A percentile compares a stretch with the other conserved stretches of the same genome.
These are phyloP conservation scores for Taphrina sp. DNA, from an alignment of 1,139 yeast genomes.

Conservation along the genomic window DNA sequence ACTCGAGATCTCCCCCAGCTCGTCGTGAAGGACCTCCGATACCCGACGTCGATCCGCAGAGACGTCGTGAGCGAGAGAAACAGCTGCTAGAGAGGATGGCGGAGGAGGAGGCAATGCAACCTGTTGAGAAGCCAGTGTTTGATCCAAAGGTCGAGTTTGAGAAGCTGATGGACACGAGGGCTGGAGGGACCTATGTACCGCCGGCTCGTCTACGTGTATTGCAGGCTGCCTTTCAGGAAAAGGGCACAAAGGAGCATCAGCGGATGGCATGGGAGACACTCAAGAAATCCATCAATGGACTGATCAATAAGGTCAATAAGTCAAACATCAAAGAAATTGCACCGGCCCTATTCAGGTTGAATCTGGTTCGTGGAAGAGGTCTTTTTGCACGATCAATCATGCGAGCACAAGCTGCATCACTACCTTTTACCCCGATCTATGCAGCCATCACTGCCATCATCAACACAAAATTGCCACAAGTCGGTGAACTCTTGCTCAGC, in stretches of 20 bases:
- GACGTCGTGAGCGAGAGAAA: slow-evolving; percentile 41
- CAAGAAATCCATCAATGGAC: slow-evolving; percentile 51
- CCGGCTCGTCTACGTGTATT: slow-evolving; percentile 53
- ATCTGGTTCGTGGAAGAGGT: slow-evolving; percentile 62
- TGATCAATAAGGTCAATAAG: slow-evolving; percentile 51
- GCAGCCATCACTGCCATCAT: slow-evolving; percentile 61
- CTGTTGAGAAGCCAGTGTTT: slow-evolving; percentile 30
- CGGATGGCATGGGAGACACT: slow-evolving; percentile 57
- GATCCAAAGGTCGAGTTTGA: slow-evolving; percentile 47
- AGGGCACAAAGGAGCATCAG: slow-evolving; percentile 50
- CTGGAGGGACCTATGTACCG: slow-evolving; percentile 55
- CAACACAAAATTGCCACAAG: slow-evolving; percentile 65
- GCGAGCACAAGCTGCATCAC: slow-evolving; percentile 53
- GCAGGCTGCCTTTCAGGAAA: slow-evolving; percentile 46
- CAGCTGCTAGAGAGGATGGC: slow-evolving; percentile 40
- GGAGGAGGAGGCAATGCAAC: slow-evolving; percentile 33
- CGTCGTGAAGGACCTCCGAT: slow-evolving; percentile 7
- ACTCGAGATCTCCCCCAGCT: slow-evolving; percentile 12
- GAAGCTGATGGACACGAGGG: slow-evolving; percentile 46
- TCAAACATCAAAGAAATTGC: slow-evolving; percentile 54
- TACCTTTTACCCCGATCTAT: slow-evolving; percentile 52
- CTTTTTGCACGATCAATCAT: slow-evolving; percentile 57
- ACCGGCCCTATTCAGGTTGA: slow-evolving; percentile 54
- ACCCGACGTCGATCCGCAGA: slow-evolving; percentile 41
- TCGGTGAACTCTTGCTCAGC: slow-evolving; percentile 59